Conservation (phyloP, 2,329 filamentous ascomycete genomes). For the Mycosphaerelloides madeirae region DNA sequence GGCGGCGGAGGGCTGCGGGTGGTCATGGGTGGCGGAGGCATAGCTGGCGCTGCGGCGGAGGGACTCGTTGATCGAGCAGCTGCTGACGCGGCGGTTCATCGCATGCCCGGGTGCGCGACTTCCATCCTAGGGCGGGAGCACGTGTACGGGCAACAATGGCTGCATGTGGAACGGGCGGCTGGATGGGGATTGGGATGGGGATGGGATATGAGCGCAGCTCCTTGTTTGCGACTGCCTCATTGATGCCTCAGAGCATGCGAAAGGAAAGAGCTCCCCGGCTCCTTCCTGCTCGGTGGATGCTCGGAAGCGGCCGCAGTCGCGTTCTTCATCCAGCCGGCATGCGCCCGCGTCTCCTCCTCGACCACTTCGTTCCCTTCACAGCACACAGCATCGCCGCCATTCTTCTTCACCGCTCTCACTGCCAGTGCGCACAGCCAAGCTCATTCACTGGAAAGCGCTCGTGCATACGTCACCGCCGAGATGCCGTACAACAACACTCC, state of each 20-base stretch:
- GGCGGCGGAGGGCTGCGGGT: conserved; percentile 1
- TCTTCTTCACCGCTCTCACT: not conserved
- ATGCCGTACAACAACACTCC: conserved; percentile 92
- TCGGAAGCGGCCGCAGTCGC: conserved; percentile 1
- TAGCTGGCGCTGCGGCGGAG: conserved; percentile 20
- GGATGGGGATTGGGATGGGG: too few species aligned
- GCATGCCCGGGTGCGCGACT: conserved; percentile 29
- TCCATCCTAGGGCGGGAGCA: too few species aligned
- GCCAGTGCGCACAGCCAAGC: not conserved
- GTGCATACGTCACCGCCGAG: conserved; percentile 9
- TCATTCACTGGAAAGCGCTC: not conserved
- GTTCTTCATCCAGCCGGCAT: conserved; percentile 1
- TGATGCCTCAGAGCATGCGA: conserved; percentile 6
- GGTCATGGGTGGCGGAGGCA: conserved; percentile 11
- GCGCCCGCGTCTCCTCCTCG: not conserved
- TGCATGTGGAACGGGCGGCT: too few species aligned
- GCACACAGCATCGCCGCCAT: not conserved
- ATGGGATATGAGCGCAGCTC: not conserved
- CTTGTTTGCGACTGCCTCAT: not conserved
- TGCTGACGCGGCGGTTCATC: conserved; percentile 43
- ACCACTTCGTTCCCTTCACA: not conserved
- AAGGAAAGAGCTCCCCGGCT: not conserved
- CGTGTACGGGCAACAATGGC: not conserved
- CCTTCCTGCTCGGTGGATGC: conserved; percentile 1
- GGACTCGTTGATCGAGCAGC: conserved; percentile 27